phyloP scores from a whole-genome alignment of 768 basidiomycete species.

The Antrodiella citrinella region DNA sequence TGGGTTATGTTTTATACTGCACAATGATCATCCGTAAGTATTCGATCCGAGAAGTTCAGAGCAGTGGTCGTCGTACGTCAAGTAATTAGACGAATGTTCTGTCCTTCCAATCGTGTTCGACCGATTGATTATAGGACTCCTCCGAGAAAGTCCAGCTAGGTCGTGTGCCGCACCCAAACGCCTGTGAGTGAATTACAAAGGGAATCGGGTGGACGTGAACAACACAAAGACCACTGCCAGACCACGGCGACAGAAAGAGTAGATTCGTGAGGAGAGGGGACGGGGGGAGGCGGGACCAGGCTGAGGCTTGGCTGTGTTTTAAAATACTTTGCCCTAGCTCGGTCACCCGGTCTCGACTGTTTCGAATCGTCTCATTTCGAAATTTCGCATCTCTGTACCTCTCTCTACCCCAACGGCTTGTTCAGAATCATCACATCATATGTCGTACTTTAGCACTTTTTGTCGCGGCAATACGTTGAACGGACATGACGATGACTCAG shows the following conservation, averaged over 20 bases:
- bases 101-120: not conserved
- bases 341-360: slow-evolving; percentile 1
- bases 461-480: no score
- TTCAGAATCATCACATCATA: no score
- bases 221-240: not conserved
- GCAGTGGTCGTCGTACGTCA: not conserved
- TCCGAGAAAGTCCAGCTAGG: not conserved
- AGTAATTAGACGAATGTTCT: not conserved
- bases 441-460: no score
- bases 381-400: no score
- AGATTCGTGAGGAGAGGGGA: not conserved
- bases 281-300: not conserved
- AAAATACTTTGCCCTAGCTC: not conserved
- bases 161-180: not conserved
- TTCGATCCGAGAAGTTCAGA: not conserved
- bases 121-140: not conserved
- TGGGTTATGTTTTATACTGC: not conserved
- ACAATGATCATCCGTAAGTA: not conserved
- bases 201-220: not conserved
- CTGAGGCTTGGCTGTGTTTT: not conserved
- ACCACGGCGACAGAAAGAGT: not conserved
- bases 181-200: not conserved
- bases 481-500: no score
- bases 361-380: not conserved
- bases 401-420: no score